These are phyloP conservation scores for Bothriochloa decipiens DNA, from an alignment of 176 grass and related monocot species.

Conservation along the genomic window DNA sequence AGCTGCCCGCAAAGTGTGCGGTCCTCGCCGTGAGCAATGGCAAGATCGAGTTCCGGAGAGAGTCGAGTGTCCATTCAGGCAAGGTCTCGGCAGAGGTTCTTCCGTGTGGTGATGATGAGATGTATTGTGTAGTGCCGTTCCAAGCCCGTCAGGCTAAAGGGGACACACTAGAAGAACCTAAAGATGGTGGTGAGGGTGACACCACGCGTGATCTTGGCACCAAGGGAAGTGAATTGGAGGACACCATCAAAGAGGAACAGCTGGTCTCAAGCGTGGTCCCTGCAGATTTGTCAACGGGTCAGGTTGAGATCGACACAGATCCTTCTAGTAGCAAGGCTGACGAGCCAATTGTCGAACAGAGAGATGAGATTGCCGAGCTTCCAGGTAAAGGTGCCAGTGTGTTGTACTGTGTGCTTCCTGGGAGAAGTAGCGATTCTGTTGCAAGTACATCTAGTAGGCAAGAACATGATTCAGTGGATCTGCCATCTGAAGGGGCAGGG, in stretches of 20 bases:
- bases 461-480: constrained; percentile 29
- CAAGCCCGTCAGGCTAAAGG: constrained; percentile 36
- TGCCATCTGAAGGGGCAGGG: constrained; percentile 36
- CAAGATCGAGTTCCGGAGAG: constrained; percentile 82
- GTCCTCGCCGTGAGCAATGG: constrained; percentile 80
- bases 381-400: constrained; percentile 50
- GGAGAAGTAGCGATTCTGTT: constrained; percentile 30
- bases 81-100: constrained; percentile 51
- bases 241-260: background rate
- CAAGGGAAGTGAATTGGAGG: background rate
- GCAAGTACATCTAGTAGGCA: constrained; percentile 50
- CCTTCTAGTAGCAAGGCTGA: constrained; percentile 15
- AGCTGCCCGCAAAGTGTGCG: constrained; percentile 63
- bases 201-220: constrained; percentile 36
- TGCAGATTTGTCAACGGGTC: background rate
- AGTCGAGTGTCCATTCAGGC: constrained; percentile 50
- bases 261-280: constrained; percentile 13
- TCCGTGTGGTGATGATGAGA: constrained; percentile 40
- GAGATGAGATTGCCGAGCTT: constrained; percentile 38
- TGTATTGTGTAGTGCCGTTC: constrained; percentile 59
- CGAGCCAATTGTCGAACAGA: background rate
- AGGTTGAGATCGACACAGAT: background rate
- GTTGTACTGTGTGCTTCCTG: constrained; percentile 57
- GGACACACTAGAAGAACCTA: background rate
- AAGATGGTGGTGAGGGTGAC: background rate